phyloP scores from a whole-genome alignment of 345 rosid genomes.

The Gynandropsis gynandra region DNA sequence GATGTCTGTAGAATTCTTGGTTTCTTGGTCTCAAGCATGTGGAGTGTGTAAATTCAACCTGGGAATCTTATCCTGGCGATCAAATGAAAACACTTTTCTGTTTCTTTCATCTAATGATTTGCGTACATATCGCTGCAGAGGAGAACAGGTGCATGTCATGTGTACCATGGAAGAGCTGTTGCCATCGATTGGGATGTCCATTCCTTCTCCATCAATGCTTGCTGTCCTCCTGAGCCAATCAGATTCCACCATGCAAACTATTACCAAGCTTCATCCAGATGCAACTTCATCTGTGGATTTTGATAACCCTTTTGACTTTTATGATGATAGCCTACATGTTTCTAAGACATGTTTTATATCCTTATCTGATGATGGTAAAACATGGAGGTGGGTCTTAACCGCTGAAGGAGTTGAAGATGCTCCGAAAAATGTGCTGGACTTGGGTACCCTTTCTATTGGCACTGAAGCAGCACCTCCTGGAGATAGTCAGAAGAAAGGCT shows the following conservation, averaged over 20 bases:
- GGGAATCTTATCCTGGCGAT: constrained; percentile 20
- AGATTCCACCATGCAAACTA: constrained; percentile 71
- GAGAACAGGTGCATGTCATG: constrained; percentile 83
- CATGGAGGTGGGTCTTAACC: constrained; percentile 90
- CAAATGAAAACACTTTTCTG: constrained; percentile 15
- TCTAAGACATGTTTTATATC: constrained; percentile 67
- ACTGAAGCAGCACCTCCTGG: constrained; percentile 26
- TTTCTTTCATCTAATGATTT: constrained; percentile 22
- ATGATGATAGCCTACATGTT: constrained; percentile 59
- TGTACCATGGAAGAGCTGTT: constrained; percentile 78
- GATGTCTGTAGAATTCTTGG: constrained; percentile 3
- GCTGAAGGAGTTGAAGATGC: constrained; percentile 60
- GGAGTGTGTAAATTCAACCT: background rate
- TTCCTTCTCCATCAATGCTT: constrained; percentile 72
- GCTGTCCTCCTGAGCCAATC: constrained; percentile 55
- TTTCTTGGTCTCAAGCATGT: constrained; percentile 9
- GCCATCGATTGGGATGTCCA: constrained; percentile 78
- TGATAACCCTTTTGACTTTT: constrained; percentile 84
- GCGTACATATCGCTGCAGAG: constrained; percentile 42
- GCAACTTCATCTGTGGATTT: constrained; percentile 46
- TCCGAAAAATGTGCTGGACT: constrained; percentile 32
- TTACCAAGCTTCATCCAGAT: constrained; percentile 59
- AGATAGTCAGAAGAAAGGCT: constrained; percentile 20
- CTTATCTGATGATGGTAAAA: constrained; percentile 91
- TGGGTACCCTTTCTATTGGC: constrained; percentile 22